Evolutionary conservation across 2,329 filamentous ascomycete species (phyloP).

Genomic region (Botrytis cinerea): DNA sequence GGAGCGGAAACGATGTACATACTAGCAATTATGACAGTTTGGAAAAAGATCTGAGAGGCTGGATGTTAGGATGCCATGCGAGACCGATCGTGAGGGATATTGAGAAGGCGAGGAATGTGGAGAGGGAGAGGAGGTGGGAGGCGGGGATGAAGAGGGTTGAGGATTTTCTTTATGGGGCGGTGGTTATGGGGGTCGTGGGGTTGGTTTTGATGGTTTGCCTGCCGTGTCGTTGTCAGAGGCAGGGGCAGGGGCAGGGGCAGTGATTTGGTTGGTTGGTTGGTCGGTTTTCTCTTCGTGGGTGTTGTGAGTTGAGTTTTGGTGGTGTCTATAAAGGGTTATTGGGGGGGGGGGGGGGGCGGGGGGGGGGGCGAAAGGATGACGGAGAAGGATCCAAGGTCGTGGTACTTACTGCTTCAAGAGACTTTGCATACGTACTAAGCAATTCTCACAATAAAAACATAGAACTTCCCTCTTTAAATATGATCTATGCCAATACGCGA

Average conservation of each 20-base stretch:
- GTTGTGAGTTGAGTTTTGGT: no score
- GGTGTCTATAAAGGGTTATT: neutral
- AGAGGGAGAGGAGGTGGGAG: neutral
- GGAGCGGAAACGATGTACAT: neutral
- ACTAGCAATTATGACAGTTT: neutral
- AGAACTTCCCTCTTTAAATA: no score
- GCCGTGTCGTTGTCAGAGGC: neutral
- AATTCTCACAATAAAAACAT: neutral
- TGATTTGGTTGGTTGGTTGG: neutral
- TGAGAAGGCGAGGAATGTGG: neutral
- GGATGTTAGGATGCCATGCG: neutral
- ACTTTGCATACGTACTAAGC: neutral
- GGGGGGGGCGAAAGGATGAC: neutral
- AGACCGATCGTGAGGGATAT: slow-evolving; percentile 5
- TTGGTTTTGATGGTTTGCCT: neutral
- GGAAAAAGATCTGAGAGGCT: neutral
- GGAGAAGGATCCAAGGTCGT: neutral
- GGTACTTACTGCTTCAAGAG: no score
- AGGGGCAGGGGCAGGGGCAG: neutral
- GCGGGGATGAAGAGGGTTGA: neutral
- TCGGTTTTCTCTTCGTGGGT: no score
- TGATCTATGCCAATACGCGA: neutral
- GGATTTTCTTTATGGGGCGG: neutral
- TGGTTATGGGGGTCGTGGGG: neutral
- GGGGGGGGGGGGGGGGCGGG: no score